phyloP scores from a whole-genome alignment of 768 basidiomycete species.

The Termitomyces sp. region DNA sequence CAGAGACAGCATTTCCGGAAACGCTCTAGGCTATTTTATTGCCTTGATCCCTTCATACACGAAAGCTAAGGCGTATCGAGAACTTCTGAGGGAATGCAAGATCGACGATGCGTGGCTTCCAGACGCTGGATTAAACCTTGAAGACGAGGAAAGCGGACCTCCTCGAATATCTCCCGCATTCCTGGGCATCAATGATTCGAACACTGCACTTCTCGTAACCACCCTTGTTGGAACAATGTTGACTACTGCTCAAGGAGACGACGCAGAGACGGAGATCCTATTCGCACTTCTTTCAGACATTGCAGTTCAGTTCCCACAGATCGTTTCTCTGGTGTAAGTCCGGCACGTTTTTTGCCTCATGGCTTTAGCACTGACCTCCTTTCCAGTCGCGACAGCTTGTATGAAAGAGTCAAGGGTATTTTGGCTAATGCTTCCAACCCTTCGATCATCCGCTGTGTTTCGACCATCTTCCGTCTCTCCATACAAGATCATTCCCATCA shows the following conservation, averaged over 20 bases:
- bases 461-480: slow-evolving; percentile 70
- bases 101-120: slow-evolving; percentile 41
- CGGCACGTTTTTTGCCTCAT: slow-evolving; percentile 5
- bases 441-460: slow-evolving; percentile 61
- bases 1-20: slow-evolving; percentile 41
- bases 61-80: slow-evolving; percentile 46
- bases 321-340: slow-evolving; percentile 67
- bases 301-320: slow-evolving; percentile 61
- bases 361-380: slow-evolving; percentile 8
- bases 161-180: slow-evolving; percentile 51
- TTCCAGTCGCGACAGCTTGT: slow-evolving; percentile 65
- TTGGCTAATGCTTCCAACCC: slow-evolving; percentile 71
- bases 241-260: slow-evolving; percentile 69
- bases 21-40: slow-evolving; percentile 74
- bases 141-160: slow-evolving; percentile 36
- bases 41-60: slow-evolving; percentile 70
- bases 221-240: slow-evolving; percentile 77
- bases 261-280: slow-evolving; percentile 75
- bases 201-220: slow-evolving; percentile 63
- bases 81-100: slow-evolving; percentile 58
- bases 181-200: slow-evolving; percentile 57
- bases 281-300: slow-evolving; percentile 74
- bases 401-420: slow-evolving; percentile 68
- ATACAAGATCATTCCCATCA: slow-evolving; percentile 46
- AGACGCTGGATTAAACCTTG: slow-evolving; percentile 32